Conservation (phyloP, 148 eudicot genomes). For the Dysphania ambrosioides region DNA sequence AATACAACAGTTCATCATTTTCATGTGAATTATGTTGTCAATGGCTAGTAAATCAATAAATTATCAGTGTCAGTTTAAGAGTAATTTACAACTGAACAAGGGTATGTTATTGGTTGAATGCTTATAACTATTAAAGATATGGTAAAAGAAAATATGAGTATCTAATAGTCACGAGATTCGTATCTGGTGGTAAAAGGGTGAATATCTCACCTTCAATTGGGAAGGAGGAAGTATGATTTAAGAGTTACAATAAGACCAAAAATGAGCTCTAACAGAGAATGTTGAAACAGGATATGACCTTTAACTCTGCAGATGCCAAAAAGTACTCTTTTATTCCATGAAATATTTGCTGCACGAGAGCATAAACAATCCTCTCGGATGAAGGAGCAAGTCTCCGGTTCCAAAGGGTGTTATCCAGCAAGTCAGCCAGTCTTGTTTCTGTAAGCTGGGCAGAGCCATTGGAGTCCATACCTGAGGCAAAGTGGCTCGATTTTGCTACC, state of each 20-base stretch:
- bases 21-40: neutral
- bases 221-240: neutral
- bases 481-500: conserved; percentile 55
- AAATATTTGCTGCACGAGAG: conserved; percentile 94
- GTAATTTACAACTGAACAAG: neutral
- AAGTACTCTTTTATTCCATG: conserved; percentile 97
- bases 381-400: conserved; percentile 96
- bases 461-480: conserved; percentile 57
- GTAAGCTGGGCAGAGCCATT: conserved; percentile 52
- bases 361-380: conserved; percentile 94
- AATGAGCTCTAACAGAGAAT: neutral
- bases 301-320: conserved; percentile 87
- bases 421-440: conserved; percentile 94
- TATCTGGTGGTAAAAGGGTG: neutral
- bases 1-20: too few species aligned
- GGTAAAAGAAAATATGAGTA: neutral
- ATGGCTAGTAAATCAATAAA: neutral
- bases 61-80: neutral
- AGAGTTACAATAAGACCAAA: neutral
- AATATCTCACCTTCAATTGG: neutral
- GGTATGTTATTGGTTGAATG: neutral
- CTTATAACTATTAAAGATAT: neutral
- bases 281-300: conserved; percentile 40
- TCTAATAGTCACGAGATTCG: neutral
- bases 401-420: conserved; percentile 94